Percentiles rank a stretch among this genome's conserved stretches.
These are phyloP conservation scores for Lachancea quebecensis DNA, from an alignment of 805 yeast species.

Conservation along the genomic window DNA sequence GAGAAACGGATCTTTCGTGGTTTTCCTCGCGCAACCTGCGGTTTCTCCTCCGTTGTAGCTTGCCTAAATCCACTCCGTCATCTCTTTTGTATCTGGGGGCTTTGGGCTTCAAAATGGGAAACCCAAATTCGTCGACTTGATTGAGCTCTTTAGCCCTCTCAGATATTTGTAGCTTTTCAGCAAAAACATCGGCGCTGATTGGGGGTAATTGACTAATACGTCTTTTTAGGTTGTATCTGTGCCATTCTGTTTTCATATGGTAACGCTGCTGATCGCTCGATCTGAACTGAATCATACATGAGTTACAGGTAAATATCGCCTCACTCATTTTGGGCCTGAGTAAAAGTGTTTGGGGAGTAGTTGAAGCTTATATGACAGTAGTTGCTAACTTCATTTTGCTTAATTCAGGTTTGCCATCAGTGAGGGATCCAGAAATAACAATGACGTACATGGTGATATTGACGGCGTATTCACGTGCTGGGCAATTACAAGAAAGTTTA, in stretches of 20 bases:
- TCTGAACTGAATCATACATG: slow-evolving; percentile 77
- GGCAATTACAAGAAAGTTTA: too few relatives aligned
- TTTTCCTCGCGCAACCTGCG: slow-evolving; percentile 5
- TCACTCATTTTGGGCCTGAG: too few relatives aligned
- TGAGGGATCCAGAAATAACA: too few relatives aligned
- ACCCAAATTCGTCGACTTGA: slow-evolving; percentile 37
- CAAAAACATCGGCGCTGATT: slow-evolving; percentile 48
- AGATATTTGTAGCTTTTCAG: slow-evolving; percentile 34
- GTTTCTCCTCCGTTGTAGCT: slow-evolving; percentile 23
- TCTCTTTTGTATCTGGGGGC: slow-evolving; percentile 11
- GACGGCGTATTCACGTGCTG: too few relatives aligned
- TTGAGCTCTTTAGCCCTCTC: slow-evolving; percentile 25
- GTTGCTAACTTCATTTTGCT: too few relatives aligned
- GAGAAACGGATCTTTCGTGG: slow-evolving; percentile 38
- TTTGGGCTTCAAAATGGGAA: slow-evolving; percentile 29
- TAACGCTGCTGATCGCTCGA: slow-evolving; percentile 78
- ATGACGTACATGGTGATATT: too few relatives aligned
- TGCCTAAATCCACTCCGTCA: slow-evolving; percentile 4
- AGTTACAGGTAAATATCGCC: slow-evolving; percentile 64
- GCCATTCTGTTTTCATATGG: slow-evolving; percentile 99
- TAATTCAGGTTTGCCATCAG: too few relatives aligned
- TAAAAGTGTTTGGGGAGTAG: too few relatives aligned
- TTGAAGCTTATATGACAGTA: too few relatives aligned
- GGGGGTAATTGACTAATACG: slow-evolving; percentile 81
- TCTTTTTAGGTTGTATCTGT: slow-evolving; percentile 88